Evolutionary conservation across 768 basidiomycete genomes (phyloP).

Genomic region (Solioccasus polychromus): DNA sequence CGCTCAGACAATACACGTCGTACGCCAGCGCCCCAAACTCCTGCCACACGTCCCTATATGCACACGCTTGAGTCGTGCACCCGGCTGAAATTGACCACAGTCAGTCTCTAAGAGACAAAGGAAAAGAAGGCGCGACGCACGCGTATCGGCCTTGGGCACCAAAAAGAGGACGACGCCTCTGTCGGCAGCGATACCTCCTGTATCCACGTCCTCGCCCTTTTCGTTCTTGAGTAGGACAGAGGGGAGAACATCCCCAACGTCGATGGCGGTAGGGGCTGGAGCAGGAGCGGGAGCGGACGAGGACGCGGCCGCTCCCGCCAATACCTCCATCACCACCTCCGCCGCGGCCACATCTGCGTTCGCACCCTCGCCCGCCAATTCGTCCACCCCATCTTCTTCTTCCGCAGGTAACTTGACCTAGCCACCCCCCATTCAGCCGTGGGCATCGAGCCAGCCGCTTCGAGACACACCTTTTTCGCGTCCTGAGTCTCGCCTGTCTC

Average conservation of each 20-base stretch:
- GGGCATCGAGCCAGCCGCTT: neutral
- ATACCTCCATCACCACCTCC: conserved; percentile 3
- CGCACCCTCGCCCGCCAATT: no score
- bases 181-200: conserved; percentile 60
- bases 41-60: conserved; percentile 79
- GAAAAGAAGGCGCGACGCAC: no score
- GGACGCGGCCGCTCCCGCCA: conserved; percentile 1
- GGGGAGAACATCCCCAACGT: conserved; percentile 76
- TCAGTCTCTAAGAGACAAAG: conserved; percentile 1
- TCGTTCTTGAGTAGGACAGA: conserved; percentile 79
- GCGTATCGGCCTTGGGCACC: conserved; percentile 83
- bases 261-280: conserved; percentile 35
- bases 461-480: conserved; percentile 24
- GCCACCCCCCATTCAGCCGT: no score
- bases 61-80: conserved; percentile 91
- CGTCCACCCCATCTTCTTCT: no score
- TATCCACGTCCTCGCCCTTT: conserved; percentile 74
- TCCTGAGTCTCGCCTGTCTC: conserved; percentile 16
- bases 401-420: neutral
- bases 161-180: conserved; percentile 80
- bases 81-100: conserved; percentile 50
- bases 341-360: no score
- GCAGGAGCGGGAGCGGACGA: neutral
- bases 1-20: conserved; percentile 81
- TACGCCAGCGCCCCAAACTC: conserved; percentile 66